phyloP scores from a whole-genome alignment of 805 yeast species.

The Teunomyces kruisii region DNA sequence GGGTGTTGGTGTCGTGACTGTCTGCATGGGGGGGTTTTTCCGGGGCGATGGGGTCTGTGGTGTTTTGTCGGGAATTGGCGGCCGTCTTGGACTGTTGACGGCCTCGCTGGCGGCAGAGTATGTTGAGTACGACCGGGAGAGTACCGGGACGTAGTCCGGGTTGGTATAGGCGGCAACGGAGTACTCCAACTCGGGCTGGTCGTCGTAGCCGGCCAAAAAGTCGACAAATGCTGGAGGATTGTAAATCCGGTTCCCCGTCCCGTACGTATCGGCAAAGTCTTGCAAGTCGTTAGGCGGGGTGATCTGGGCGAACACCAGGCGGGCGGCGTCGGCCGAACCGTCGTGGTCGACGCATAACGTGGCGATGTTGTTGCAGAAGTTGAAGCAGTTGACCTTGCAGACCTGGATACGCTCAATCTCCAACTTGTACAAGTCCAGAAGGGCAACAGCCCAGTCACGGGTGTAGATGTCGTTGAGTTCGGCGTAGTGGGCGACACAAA shows the following conservation, averaged over 20 bases:
- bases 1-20: not conserved
- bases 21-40: slow-evolving; percentile 11
- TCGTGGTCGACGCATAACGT: slow-evolving; percentile 78
- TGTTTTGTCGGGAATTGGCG: slow-evolving; percentile 6
- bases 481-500: slow-evolving; percentile 50
- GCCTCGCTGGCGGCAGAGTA: slow-evolving; percentile 19
- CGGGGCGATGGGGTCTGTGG: slow-evolving; percentile 11
- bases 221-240: slow-evolving; percentile 66
- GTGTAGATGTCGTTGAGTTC: slow-evolving; percentile 64
- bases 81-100: slow-evolving; percentile 1
- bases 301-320: slow-evolving; percentile 67
- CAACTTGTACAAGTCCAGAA: slow-evolving; percentile 61
- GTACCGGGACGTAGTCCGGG: slow-evolving; percentile 33
- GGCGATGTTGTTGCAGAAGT: slow-evolving; percentile 71
- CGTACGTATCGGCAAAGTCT: slow-evolving; percentile 50
- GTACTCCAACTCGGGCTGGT: slow-evolving; percentile 11
- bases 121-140: slow-evolving; percentile 29
- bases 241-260: slow-evolving; percentile 64
- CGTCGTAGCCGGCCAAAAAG: slow-evolving; percentile 40
- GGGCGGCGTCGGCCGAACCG: slow-evolving; percentile 68
- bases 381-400: slow-evolving; percentile 72
- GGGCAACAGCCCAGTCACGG: slow-evolving; percentile 67
- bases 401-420: slow-evolving; percentile 74
- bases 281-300: slow-evolving; percentile 60
- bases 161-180: slow-evolving; percentile 28